These are phyloP conservation scores for Alternaria sp. DNA, from an alignment of 2,329 filamentous ascomycete genomes.

Conservation along the genomic window DNA sequence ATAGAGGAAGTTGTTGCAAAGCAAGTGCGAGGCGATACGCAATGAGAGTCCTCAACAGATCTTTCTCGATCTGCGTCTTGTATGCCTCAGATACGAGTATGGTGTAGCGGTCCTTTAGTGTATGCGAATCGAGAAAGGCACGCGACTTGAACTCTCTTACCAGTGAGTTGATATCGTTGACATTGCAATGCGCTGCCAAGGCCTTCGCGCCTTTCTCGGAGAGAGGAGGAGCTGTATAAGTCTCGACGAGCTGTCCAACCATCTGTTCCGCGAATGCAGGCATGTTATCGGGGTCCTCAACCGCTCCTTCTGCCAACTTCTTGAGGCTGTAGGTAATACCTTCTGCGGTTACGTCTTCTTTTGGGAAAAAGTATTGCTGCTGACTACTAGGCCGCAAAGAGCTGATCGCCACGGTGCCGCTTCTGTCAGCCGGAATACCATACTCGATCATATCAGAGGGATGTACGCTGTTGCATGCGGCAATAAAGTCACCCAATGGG, in stretches of 20 bases:
- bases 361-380: slow-evolving; percentile 30
- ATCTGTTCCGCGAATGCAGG: slow-evolving; percentile 35
- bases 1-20: slow-evolving; percentile 28
- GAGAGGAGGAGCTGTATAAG: slow-evolving; percentile 18
- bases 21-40: slow-evolving; percentile 41
- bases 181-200: background rate
- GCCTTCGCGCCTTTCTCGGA: background rate
- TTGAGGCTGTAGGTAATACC: slow-evolving; percentile 45
- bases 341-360: slow-evolving; percentile 41
- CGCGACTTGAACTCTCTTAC: slow-evolving; percentile 31
- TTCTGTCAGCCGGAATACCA: slow-evolving; percentile 58
- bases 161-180: slow-evolving; percentile 18
- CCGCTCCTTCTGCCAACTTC: slow-evolving; percentile 45
- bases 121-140: slow-evolving; percentile 39
- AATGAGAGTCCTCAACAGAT: slow-evolving; percentile 41
- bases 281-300: slow-evolving; percentile 38
- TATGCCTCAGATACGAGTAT: slow-evolving; percentile 44
- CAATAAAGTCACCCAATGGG: slow-evolving; percentile 58
- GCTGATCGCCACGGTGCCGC: slow-evolving; percentile 50
- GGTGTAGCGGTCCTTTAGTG: slow-evolving; percentile 43
- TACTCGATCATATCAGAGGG: slow-evolving; percentile 67
- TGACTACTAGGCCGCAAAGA: slow-evolving; percentile 30
- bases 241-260: slow-evolving; percentile 30
- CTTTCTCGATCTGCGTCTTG: slow-evolving; percentile 24
- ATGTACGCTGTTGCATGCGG: slow-evolving; percentile 62